Conservation (phyloP, 441 rosid genomes). For the Geranium incanum region DNA sequence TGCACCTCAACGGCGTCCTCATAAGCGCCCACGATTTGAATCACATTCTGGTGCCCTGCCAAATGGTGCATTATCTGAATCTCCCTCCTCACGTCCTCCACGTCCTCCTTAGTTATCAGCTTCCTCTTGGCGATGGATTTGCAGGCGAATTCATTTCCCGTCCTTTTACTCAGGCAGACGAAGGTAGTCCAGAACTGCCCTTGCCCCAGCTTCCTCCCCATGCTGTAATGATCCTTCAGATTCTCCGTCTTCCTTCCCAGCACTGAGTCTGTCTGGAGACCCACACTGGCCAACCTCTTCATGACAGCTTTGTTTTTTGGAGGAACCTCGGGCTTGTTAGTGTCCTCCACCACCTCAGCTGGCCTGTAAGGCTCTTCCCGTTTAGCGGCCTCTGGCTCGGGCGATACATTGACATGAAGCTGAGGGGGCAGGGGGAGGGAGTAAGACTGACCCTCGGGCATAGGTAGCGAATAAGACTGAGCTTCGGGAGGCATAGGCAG, state of each 20-base stretch:
- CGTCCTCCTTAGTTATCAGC: slow-evolving; percentile 57
- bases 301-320: slow-evolving; percentile 42
- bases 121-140: slow-evolving; percentile 85
- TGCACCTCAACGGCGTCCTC: slow-evolving; percentile 90
- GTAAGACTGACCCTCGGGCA: too few relatives aligned
- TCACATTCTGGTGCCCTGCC: slow-evolving; percentile 84
- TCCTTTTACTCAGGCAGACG: slow-evolving; percentile 59
- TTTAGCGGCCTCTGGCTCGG: slow-evolving; percentile 22
- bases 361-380: slow-evolving; percentile 38
- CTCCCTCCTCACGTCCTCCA: slow-evolving; percentile 93
- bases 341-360: slow-evolving; percentile 27
- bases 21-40: slow-evolving; percentile 67
- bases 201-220: slow-evolving; percentile 90
- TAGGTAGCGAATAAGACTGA: too few relatives aligned
- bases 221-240: slow-evolving; percentile 64
- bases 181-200: slow-evolving; percentile 95
- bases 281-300: slow-evolving; percentile 57
- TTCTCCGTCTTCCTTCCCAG: slow-evolving; percentile 76
- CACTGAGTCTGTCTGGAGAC: slow-evolving; percentile 62
- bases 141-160: slow-evolving; percentile 64
- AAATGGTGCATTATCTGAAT: slow-evolving; percentile 95
- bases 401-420: slow-evolving; percentile 10
- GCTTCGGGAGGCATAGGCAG: too few relatives aligned
- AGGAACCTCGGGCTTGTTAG: slow-evolving; percentile 24
- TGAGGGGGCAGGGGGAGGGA: too few relatives aligned